These are phyloP conservation scores for Wickerhamomyces sp. DNA, from an alignment of 1,139 yeast genomes.

Conservation along the genomic window DNA sequence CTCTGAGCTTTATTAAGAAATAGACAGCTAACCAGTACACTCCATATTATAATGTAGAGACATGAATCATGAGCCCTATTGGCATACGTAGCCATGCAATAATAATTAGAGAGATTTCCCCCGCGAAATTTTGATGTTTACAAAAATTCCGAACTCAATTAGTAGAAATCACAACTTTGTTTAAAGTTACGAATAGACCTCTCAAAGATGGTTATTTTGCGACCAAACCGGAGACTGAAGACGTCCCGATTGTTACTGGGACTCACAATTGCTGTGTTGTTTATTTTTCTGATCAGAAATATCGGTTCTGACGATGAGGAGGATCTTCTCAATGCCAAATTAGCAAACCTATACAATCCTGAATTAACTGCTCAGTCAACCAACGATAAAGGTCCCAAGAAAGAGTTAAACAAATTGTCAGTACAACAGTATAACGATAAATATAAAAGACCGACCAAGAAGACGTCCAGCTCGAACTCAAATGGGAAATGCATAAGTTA, in stretches of 20 bases:
- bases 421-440: background rate
- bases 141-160: background rate
- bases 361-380: background rate
- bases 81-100: no score
- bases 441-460: background rate
- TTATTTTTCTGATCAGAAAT: conserved; percentile 6
- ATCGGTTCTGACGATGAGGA: conserved; percentile 13
- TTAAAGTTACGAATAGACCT: background rate
- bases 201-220: background rate
- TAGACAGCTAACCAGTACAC: no score
- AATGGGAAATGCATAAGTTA: conserved; percentile 24
- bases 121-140: background rate
- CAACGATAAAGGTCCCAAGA: background rate
- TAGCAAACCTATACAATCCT: conserved; percentile 7
- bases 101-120: no score
- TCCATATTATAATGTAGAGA: no score
- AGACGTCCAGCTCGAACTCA: background rate
- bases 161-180: background rate
- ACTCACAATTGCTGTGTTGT: conserved; percentile 3
- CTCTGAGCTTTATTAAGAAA: background rate
- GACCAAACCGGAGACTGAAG: conserved; percentile 7
- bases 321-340: conserved; percentile 6
- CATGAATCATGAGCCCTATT: background rate
- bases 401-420: background rate
- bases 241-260: conserved; percentile 7